A percentile compares a stretch with the other conserved stretches of the same genome.
These are phyloP conservation scores for Teratosphaeria nubilosa DNA, from an alignment of 2,329 filamentous ascomycete genomes.

Conservation along the genomic window DNA sequence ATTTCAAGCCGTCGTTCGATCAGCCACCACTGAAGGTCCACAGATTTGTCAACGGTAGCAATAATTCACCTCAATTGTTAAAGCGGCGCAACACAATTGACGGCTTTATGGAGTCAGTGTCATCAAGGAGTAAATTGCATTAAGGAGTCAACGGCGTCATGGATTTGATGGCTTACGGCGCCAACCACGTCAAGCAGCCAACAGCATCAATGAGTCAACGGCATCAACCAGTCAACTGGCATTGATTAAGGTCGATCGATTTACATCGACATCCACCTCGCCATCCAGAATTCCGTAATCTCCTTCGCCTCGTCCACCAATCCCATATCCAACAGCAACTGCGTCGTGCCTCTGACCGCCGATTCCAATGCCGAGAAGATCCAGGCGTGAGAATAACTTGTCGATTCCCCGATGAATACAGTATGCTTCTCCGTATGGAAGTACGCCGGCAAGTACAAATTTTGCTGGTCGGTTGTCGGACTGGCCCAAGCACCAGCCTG, in stretches of 20 bases:
- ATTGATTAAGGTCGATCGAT: background rate
- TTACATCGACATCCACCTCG: constrained; percentile 49
- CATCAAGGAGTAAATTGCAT: no score
- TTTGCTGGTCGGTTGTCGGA: constrained; percentile 51
- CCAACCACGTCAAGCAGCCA: no score
- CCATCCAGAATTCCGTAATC: constrained; percentile 57
- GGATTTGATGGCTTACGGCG: no score
- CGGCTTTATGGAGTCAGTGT: no score
- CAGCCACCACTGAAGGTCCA: no score
- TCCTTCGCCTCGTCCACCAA: constrained; percentile 60
- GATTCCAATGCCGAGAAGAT: constrained; percentile 58
- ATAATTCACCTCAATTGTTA: no score
- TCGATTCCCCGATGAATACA: constrained; percentile 57
- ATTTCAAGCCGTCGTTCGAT: no score
- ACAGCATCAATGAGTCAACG: no score
- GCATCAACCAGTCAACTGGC: no score
- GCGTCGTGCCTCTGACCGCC: constrained; percentile 54
- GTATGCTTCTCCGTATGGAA: constrained; percentile 59
- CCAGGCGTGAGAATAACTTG: constrained; percentile 62
- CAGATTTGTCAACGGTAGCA: no score
- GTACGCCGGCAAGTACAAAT: constrained; percentile 62
- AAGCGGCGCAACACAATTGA: no score
- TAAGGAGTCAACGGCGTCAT: no score
- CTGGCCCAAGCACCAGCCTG: constrained; percentile 53
- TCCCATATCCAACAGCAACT: constrained; percentile 54